Conservation (phyloP, 768 basidiomycete species). For the Suillus cothurnatus region DNA sequence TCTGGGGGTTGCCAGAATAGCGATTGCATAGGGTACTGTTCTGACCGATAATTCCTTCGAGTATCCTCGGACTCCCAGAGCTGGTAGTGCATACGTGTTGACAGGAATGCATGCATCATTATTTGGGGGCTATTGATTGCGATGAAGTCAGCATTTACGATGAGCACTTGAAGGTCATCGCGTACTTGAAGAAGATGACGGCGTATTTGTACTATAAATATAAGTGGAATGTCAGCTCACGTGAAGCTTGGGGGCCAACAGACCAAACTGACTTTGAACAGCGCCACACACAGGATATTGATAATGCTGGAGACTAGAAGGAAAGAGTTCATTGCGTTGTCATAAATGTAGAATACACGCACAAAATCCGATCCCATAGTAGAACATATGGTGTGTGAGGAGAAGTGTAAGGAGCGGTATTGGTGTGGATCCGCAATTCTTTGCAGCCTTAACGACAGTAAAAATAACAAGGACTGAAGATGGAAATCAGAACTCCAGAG, state of each 20-base stretch:
- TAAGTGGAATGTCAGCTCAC: neutral
- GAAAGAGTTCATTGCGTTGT: neutral
- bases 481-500: neutral
- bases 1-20: neutral
- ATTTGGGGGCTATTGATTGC: neutral
- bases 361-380: neutral
- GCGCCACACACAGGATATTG: neutral
- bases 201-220: neutral
- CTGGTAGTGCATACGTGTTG: conserved; percentile 1
- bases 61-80: neutral
- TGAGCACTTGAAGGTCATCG: neutral
- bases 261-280: neutral
- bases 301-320: neutral
- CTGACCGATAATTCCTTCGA: neutral
- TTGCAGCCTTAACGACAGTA: neutral
- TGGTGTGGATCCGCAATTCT: neutral
- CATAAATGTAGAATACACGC: neutral
- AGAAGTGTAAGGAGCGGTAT: neutral
- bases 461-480: neutral
- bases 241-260: neutral
- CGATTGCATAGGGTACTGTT: neutral
- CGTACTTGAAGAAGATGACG: neutral
- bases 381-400: neutral
- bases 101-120: neutral
- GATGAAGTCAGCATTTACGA: neutral